A percentile compares a stretch with the other conserved stretches of the same genome.
Conservation (phyloP, 208 protist genomes). For the Acanthamoeba lenticulata region DNA sequence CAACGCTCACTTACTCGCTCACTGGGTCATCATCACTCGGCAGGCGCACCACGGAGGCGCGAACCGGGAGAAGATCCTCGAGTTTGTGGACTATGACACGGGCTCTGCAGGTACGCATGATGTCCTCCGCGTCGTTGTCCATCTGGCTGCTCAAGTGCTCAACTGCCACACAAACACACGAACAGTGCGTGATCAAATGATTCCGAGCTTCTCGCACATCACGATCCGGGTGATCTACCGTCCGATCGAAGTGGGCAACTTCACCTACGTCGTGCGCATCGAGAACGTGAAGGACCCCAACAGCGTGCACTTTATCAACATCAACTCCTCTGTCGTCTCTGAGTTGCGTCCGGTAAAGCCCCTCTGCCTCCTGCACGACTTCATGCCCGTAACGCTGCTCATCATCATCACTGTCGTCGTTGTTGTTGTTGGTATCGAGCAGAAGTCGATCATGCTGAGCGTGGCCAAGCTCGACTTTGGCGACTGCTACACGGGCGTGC, state of each 20-base stretch:
- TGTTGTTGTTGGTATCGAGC: background rate
- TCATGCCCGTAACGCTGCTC: too few species aligned
- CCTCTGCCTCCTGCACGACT: background rate
- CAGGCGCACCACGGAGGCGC: background rate
- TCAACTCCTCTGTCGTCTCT: conserved; percentile 72
- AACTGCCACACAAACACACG: background rate
- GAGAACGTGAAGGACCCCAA: conserved; percentile 78
- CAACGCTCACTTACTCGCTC: background rate
- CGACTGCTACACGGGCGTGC: conserved; percentile 76
- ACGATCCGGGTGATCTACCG: conserved; percentile 68
- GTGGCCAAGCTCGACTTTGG: conserved; percentile 76
- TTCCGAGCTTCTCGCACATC: conserved; percentile 71
- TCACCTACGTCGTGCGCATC: conserved; percentile 73
- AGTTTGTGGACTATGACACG: conserved; percentile 73
- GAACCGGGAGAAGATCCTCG: conserved; percentile 48
- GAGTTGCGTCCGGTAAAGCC: conserved; percentile 70
- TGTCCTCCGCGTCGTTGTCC: background rate
- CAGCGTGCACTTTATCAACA: conserved; percentile 69
- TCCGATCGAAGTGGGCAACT: conserved; percentile 66
- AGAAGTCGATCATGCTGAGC: conserved; percentile 78
- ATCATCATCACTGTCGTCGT: background rate
- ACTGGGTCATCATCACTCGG: background rate
- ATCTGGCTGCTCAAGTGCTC: background rate
- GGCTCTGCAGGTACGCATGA: background rate
- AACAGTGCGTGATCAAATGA: conserved; percentile 64